Percentiles rank a stretch among this genome's conserved stretches.
phyloP scores from a whole-genome alignment of 345 rosid genomes.

The Boechera stricta region DNA sequence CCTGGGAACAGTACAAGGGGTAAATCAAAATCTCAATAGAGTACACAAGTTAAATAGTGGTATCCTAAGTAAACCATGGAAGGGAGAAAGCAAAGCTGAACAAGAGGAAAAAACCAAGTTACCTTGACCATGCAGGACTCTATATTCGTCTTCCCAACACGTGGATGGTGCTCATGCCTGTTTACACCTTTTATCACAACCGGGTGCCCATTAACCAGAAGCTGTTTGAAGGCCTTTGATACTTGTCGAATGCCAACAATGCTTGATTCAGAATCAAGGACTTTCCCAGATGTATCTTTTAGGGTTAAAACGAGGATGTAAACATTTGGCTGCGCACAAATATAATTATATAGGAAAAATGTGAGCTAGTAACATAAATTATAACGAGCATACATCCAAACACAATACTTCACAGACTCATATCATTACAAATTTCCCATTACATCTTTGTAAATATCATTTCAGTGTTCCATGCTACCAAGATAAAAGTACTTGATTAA shows the following conservation, averaged over 20 bases:
- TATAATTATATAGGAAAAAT: constrained; percentile 19
- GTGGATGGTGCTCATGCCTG: constrained; percentile 99
- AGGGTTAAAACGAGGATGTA: constrained; percentile 80
- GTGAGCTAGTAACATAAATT: constrained; percentile 24
- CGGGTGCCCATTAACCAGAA: constrained; percentile 90
- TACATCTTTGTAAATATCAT: constrained; percentile 22
- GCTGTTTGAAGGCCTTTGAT: constrained; percentile 86
- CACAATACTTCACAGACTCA: constrained; percentile 17
- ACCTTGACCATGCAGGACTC: constrained; percentile 99
- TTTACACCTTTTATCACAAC: constrained; percentile 92
- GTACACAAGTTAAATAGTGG: constrained; percentile 17
- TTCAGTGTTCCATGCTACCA: constrained; percentile 9
- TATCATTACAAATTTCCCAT: background rate
- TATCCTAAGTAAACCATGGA: constrained; percentile 26
- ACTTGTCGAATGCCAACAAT: constrained; percentile 84
- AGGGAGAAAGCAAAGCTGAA: constrained; percentile 33
- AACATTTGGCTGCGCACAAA: constrained; percentile 77
- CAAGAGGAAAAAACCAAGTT: constrained; percentile 21
- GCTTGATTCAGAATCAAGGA: constrained; percentile 94
- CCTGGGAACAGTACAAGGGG: constrained; percentile 54
- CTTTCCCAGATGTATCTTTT: constrained; percentile 73
- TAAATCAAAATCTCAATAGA: background rate
- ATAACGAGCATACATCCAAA: constrained; percentile 6
- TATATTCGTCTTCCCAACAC: constrained; percentile 92
- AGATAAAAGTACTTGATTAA: constrained; percentile 17